Base-by-base conservation (phyloP, 2,329 filamentous ascomycete genomes). In the Tolypocladium amazonense region DNA sequence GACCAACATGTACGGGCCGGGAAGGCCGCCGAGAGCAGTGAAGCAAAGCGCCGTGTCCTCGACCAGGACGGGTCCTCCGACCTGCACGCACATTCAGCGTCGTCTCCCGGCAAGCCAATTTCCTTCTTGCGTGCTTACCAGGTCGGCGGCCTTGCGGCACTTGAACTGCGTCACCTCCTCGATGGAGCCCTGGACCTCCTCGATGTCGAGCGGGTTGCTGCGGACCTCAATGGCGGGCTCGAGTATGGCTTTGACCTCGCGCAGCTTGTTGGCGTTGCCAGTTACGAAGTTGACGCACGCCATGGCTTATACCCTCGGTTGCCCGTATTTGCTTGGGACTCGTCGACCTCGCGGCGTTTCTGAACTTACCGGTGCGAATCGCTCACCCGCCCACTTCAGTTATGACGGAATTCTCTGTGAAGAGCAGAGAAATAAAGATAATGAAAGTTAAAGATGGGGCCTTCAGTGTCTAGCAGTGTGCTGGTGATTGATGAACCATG, bases 41-140 rank as follows among this genome's bases (percentile, higher is more conserved):
- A 97, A 99, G 78, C 92, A 95, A 56, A 99, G 81, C 66, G 92
- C 92, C 20, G 94, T 99, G 74, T 99, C 94, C 76, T 99, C 94
- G 14, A 96, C 93, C 45, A 99, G 80, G 11, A 97, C 94, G 4
- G 95, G 92, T 0, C 92, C 92, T 68, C 88, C 79, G 56, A 94
- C 76, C 91, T 95, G 43, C 20, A 60, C 15, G 18, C 45, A 18
- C 18, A 4, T 14, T 54, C 20, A 54, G 30, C 5, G 9, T 54
- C 50, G 30, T 54, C 20, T 53, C 23, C 30, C 27, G 4, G 4
- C 2, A 12, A 4, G 20, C 18, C 0, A 7, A 35, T 2, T 35
- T 18, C 50, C n/a, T 35, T 27, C 50, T 53, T 35, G 50, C 50
- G 23, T 54, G 20, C 50, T 53, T 79, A 96, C 90, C 66, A 81